Conservation (phyloP, 495 filamentous ascomycete species). For the Neurospora sp. region DNA sequence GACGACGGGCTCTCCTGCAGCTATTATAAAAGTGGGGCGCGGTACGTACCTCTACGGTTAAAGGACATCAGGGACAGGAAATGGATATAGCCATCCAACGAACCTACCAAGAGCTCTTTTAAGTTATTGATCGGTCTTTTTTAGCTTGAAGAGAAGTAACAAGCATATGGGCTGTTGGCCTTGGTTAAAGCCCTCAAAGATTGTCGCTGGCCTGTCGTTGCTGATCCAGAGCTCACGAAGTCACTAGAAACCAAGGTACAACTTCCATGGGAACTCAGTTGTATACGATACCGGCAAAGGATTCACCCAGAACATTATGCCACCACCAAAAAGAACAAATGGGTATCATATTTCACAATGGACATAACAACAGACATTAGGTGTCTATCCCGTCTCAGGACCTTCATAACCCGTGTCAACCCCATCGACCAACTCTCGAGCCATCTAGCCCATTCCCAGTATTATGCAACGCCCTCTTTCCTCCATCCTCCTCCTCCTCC, state of each 20-base stretch:
- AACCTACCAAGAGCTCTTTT: not conserved
- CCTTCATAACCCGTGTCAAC: not conserved
- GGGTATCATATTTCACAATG: not conserved
- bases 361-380: not conserved
- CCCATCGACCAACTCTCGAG: not conserved
- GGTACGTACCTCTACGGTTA: not conserved
- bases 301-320: not conserved
- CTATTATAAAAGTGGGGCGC: not conserved
- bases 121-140: not conserved
- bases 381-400: not conserved
- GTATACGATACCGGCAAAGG: too few relatives aligned
- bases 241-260: not conserved
- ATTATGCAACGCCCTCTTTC: not conserved
- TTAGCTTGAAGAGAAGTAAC: not conserved
- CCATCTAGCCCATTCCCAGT: not conserved
- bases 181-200: not conserved
- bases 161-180: not conserved
- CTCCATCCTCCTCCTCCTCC: slow-evolving; percentile 9
- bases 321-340: not conserved
- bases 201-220: too few relatives aligned
- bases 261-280: not conserved
- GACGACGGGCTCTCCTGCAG: not conserved
- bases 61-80: not conserved
- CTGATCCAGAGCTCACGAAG: not conserved
- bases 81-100: not conserved